Base-by-base conservation (phyloP, 441 rosid species). In the Mallotus japonicus region DNA sequence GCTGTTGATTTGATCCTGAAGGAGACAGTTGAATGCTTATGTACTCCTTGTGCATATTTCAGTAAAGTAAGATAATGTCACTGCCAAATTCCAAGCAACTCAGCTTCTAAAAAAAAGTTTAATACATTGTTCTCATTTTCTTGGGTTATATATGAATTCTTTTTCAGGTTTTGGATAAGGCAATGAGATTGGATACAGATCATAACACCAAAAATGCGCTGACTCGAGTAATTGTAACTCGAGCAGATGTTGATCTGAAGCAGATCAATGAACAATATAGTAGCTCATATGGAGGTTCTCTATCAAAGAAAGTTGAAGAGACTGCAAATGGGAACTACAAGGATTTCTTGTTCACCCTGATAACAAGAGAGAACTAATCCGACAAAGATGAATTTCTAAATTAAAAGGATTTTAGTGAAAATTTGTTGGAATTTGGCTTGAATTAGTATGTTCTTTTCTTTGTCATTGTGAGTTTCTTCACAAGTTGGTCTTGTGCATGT, bases 171-270 rank as follows among this genome's bases (percentile, higher is more conserved):
- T 59, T 92, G 92, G 87, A 89, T 40, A 81, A 79, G 1, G 86
- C 93, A n/a, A 72, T 92, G 80, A 83, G 59, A 75, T 55, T 42
- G 22, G 88, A 85, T 0, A 88, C 87, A 3, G 88, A 90, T 73
- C 82, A 85, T 77, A 69, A 74, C 49, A 66, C 88, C 1, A 90
- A 87, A 75, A 88, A 85, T 75, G 90, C 84, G 59, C 57, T 92
- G 78, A 88, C 96, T 8, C 77, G 99, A 79, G 96, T 95, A 53
- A 49, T 90, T 0, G 92, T 92, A 22, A 89, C 88, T 34, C 86
- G 89, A 71, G 93, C 92, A 6, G 93, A 87, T 63, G 77, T 47
- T 9, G 91, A 94, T 53, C 79, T 95, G 68, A 85, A 87, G 66
- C 89, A 80, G 76, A 86, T 90, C 67, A 73, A 47, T 2, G 87